These are phyloP conservation scores for Tubosaeta sp. DNA, from an alignment of 768 basidiomycete genomes.

Conservation along the genomic window DNA sequence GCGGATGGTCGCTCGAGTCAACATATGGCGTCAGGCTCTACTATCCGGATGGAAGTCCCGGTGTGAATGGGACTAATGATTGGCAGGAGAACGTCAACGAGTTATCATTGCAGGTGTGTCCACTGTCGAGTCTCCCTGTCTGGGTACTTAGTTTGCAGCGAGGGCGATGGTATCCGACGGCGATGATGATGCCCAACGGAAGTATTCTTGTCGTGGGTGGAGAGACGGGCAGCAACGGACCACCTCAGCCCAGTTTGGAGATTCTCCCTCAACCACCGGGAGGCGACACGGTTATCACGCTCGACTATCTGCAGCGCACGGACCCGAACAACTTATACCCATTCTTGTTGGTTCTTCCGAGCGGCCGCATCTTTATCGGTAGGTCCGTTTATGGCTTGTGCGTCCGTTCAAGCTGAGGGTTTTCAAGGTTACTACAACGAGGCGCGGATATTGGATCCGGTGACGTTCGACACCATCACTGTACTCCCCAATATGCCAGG, in stretches of 20 bases:
- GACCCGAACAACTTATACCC: slow-evolving; percentile 82
- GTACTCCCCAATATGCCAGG: slow-evolving; percentile 72
- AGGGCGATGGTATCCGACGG: slow-evolving; percentile 71
- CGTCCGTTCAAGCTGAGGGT: neutral
- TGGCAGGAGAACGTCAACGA: slow-evolving; percentile 70
- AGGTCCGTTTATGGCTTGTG: slow-evolving; percentile 13
- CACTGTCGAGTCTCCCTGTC: neutral
- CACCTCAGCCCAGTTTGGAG: slow-evolving; percentile 66
- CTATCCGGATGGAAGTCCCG: slow-evolving; percentile 61
- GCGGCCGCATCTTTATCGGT: slow-evolving; percentile 69
- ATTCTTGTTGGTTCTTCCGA: slow-evolving; percentile 68
- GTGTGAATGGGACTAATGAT: slow-evolving; percentile 70
- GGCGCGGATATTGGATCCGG: slow-evolving; percentile 68
- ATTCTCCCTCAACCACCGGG: slow-evolving; percentile 64
- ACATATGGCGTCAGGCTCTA: slow-evolving; percentile 73
- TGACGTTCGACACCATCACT: slow-evolving; percentile 56
- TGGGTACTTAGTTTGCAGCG: slow-evolving; percentile 32
- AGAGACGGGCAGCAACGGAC: slow-evolving; percentile 64
- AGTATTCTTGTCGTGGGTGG: slow-evolving; percentile 72
- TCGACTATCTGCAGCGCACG: slow-evolving; percentile 66
- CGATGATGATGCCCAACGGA: slow-evolving; percentile 68
- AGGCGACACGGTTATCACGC: slow-evolving; percentile 53
- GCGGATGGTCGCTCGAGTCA: slow-evolving; percentile 61
- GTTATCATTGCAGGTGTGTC: slow-evolving; percentile 59
- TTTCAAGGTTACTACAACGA: slow-evolving; percentile 71